A percentile compares a stretch with the other conserved stretches of the same genome.
These are phyloP conservation scores for Arthrinium puccinioides DNA, from an alignment of 2,329 filamentous ascomycete genomes.

Conservation along the genomic window DNA sequence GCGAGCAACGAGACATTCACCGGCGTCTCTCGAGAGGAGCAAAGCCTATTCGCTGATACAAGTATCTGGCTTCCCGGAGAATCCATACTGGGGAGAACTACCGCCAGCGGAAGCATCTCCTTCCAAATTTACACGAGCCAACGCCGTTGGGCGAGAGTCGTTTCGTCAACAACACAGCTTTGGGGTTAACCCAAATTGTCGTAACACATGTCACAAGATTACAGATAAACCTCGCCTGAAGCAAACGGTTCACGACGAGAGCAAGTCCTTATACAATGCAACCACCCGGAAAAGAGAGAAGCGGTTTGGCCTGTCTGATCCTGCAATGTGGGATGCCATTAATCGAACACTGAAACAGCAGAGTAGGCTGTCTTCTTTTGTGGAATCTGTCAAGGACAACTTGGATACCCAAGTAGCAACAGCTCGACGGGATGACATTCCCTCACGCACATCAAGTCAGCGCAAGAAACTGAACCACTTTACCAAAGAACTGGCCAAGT, in stretches of 20 bases:
- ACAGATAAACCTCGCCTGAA: too few species aligned
- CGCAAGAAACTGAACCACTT: conserved; percentile 33
- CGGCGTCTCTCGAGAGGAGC: not conserved
- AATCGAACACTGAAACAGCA: conserved; percentile 38
- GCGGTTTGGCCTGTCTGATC: conserved; percentile 25
- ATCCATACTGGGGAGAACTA: conserved; percentile 20
- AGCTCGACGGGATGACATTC: too few species aligned
- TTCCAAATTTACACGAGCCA: not conserved
- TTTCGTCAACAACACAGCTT: conserved; percentile 5
- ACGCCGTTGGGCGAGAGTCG: not conserved
- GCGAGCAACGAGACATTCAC: conserved; percentile 5
- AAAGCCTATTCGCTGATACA: conserved; percentile 14
- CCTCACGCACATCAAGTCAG: conserved; percentile 37
- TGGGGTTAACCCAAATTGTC: too few species aligned
- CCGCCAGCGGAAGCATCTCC: conserved; percentile 7
- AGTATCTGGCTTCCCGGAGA: conserved; percentile 12
- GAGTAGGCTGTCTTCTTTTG: conserved; percentile 29
- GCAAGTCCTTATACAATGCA: not conserved
- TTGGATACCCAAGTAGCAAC: conserved; percentile 7
- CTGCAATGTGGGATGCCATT: conserved; percentile 35
- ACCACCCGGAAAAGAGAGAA: conserved; percentile 12
- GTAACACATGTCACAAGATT: too few species aligned
- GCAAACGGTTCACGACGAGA: not conserved
- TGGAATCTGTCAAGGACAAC: conserved; percentile 11
- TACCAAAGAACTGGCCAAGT: conserved; percentile 32